Base-by-base conservation (phyloP, 805 yeast species). In the Barnettozyma salicaria region DNA sequence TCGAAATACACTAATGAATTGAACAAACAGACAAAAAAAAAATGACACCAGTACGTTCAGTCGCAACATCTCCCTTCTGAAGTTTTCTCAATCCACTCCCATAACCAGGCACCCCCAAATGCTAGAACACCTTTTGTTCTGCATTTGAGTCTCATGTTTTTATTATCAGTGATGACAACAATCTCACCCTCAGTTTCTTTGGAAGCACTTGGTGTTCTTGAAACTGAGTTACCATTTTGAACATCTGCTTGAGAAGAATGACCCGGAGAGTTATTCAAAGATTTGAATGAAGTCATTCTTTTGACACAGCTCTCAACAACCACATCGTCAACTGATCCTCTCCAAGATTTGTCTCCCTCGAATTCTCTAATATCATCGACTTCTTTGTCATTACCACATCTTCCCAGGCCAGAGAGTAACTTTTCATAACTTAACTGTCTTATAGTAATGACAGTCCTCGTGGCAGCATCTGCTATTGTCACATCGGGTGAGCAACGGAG, bases 391-490 rank as follows among this genome's bases (percentile, higher is more conserved):
- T 72, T 67, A 4, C 81, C 70, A 27, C 47, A 79, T 78, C 48
- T 85, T 65, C 41, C 41, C 22, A 38, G 17, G 4, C 41, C 41
- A 7, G 6, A 11, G 26, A 80, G 64, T 34, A 69, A 71, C 32
- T 67, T 64, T 30, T 79, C 77, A 14, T 68, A 54, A 47, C 76
- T 78, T 35, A 83, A 60, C 49, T 80, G 88, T 42, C 89, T 65
- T 27, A 81, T 69, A 6, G 82, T 79, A 4, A 83, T 79, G 6
- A 83, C 88, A 1, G 88, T 83, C 35, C 94, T 61, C 0, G 90
- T 81, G 0, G 90, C 90, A 3, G 88, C 80, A 54, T 83, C 92
- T 2, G 86, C 75, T 14, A 83, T 78, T 4, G 80, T 73, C 2
- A 78, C 79, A 53, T 83, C 92, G 13, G 76, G 72, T 1, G 86